Evolutionary conservation across 495 filamentous ascomycete genomes (phyloP).

Genomic region (Aspergillus kassunensis): DNA sequence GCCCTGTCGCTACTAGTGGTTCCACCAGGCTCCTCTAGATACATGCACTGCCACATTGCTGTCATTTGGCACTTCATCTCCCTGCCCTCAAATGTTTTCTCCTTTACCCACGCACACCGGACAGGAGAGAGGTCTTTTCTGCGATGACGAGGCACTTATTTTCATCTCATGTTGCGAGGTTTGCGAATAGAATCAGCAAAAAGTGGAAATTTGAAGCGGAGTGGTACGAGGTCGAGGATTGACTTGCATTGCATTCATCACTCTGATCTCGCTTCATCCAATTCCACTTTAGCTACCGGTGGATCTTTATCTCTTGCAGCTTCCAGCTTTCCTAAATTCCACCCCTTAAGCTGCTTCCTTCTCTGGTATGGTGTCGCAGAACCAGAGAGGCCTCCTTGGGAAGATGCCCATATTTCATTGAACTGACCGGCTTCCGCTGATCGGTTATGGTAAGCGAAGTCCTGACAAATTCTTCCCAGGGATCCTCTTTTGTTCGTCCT

Average conservation of each 20-base stretch:
- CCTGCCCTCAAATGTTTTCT: too few relatives aligned
- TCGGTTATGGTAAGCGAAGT: not conserved
- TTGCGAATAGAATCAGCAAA: not conserved
- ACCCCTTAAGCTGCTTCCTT: not conserved
- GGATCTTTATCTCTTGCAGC: slow-evolving; percentile 1
- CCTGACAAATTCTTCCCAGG: not conserved
- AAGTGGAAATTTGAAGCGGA: not conserved
- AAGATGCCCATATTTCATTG: not conserved
- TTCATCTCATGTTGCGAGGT: not conserved
- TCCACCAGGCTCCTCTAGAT: slow-evolving; percentile 25
- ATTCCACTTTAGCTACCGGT: slow-evolving; percentile 1
- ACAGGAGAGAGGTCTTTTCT: not conserved
- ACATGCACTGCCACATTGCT: slow-evolving; percentile 48
- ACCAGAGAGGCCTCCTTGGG: not conserved
- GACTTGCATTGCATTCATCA: too few relatives aligned
- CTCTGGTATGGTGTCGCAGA: not conserved
- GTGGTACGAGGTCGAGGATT: not conserved
- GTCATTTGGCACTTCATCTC: slow-evolving; percentile 29
- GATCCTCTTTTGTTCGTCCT: not conserved
- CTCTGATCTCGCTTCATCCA: not conserved
- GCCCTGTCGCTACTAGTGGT: slow-evolving; percentile 20
- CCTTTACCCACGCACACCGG: not conserved
- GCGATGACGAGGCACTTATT: not conserved
- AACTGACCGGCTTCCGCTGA: not conserved
- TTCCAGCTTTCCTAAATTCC: not conserved